A percentile compares a stretch with the other conserved stretches of the same genome.
phyloP scores from a whole-genome alignment of 208 protist species.

The Acanthamoeba castellanii region DNA sequence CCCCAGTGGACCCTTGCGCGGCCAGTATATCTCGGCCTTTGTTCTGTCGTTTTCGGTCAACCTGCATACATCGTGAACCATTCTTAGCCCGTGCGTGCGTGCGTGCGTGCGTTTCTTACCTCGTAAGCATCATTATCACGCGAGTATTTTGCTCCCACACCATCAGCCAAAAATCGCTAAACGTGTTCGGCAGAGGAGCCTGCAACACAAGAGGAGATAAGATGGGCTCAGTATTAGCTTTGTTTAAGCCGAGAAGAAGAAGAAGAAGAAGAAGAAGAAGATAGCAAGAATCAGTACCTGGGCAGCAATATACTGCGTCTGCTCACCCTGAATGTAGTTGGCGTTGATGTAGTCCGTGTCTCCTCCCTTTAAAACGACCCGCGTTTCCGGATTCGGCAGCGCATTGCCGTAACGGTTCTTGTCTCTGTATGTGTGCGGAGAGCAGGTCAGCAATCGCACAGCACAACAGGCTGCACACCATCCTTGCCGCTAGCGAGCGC shows the following conservation, averaged over 20 bases:
- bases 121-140: constrained; percentile 69
- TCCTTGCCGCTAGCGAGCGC: not conserved
- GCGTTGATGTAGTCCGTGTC: constrained; percentile 71
- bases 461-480: not conserved
- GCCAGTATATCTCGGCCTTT: constrained; percentile 68
- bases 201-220: not conserved
- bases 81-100: not conserved
- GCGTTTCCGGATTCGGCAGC: constrained; percentile 57
- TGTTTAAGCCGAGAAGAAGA: no score
- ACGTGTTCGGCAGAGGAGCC: constrained; percentile 66
- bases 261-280: not conserved
- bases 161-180: constrained; percentile 73
- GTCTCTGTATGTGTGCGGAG: not conserved
- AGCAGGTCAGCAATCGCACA: not conserved
- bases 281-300: not conserved
- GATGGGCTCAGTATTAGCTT: no score
- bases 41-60: constrained; percentile 64
- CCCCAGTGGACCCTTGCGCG: constrained; percentile 19
- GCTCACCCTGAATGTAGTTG: constrained; percentile 49
- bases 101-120: not conserved
- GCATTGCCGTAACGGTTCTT: constrained; percentile 71
- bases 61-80: not conserved
- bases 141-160: constrained; percentile 59
- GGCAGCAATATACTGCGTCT: constrained; percentile 49
- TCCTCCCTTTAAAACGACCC: constrained; percentile 30